A percentile compares a stretch with the other conserved stretches of the same genome.
Evolutionary conservation across 1,284 basidiomycete species (phyloP).

Genomic region (Cryptococcus sp.): DNA sequence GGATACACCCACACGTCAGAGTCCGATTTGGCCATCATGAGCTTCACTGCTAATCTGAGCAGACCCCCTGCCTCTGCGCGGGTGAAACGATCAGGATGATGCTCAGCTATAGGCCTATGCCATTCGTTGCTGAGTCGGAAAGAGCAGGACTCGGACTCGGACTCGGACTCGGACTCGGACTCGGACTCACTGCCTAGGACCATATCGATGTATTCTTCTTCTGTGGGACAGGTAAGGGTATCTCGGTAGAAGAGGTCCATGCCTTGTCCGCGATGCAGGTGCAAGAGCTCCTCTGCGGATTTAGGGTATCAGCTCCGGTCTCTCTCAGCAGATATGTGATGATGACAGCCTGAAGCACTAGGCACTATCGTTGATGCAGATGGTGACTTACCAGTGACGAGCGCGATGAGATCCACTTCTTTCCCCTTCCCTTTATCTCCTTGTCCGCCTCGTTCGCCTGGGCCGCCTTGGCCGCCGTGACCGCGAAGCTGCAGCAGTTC

Average conservation of each 20-base stretch:
- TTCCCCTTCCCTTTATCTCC: slow-evolving; percentile 25
- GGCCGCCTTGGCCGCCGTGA: background rate
- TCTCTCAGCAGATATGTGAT: background rate
- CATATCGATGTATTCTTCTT: slow-evolving; percentile 94
- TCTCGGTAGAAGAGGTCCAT: slow-evolving; percentile 95
- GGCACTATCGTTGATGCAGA: background rate
- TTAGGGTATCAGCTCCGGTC: background rate
- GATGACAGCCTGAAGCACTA: background rate
- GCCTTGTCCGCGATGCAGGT: slow-evolving; percentile 92
- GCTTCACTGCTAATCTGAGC: slow-evolving; percentile 86
- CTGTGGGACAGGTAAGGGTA: slow-evolving; percentile 84
- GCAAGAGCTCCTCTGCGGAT: slow-evolving; percentile 79
- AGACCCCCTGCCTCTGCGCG: slow-evolving; percentile 87
- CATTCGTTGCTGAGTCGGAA: background rate
- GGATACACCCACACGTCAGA: slow-evolving; percentile 60
- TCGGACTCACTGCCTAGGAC: slow-evolving; percentile 82
- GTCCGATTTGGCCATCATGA: slow-evolving; percentile 82
- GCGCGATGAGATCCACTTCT: slow-evolving; percentile 53
- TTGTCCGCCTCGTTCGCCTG: slow-evolving; percentile 18
- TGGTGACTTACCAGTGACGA: slow-evolving; percentile 64
- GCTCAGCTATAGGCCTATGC: background rate
- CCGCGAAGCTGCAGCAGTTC: slow-evolving; percentile 65
- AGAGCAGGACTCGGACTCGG: background rate
- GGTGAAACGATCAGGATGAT: background rate
- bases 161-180: slow-evolving; percentile 40